Evolutionary conservation across 2,329 filamentous ascomycete species (phyloP).

Genomic region (Colletotrichum australisinense): DNA sequence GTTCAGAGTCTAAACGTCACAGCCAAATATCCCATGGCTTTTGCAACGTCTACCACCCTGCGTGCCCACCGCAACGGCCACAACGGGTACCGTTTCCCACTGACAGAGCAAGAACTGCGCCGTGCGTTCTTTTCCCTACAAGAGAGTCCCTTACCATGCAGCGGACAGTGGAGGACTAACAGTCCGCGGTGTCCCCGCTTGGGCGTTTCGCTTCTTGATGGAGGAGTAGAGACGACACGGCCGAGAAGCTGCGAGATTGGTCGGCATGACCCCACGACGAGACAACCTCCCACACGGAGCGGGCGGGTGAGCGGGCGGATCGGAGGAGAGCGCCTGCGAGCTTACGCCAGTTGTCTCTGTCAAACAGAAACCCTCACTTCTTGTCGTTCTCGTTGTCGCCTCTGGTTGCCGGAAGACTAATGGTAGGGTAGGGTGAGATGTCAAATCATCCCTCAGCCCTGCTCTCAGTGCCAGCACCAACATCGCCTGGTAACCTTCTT

Average conservation of each 20-base stretch:
- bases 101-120: background rate
- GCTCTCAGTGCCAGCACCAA: background rate
- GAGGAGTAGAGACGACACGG: conserved; percentile 6
- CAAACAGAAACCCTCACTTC: background rate
- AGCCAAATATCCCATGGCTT: background rate
- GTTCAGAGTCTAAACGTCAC: background rate
- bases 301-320: conserved; percentile 14
- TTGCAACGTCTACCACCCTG: background rate
- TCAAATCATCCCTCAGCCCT: background rate
- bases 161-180: background rate
- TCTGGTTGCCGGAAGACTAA: background rate
- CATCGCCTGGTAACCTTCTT: background rate
- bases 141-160: background rate
- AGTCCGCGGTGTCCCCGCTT: conserved; percentile 7
- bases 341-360: background rate
- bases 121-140: background rate
- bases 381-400: background rate
- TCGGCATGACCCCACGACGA: background rate
- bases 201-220: conserved; percentile 19
- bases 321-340: background rate
- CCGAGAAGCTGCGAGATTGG: conserved; percentile 6
- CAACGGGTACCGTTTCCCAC: background rate
- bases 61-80: background rate
- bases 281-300: conserved; percentile 12
- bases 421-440: background rate